These are phyloP conservation scores for Escovopsis sp. DNA, from an alignment of 2,329 filamentous ascomycete genomes.

Conservation along the genomic window DNA sequence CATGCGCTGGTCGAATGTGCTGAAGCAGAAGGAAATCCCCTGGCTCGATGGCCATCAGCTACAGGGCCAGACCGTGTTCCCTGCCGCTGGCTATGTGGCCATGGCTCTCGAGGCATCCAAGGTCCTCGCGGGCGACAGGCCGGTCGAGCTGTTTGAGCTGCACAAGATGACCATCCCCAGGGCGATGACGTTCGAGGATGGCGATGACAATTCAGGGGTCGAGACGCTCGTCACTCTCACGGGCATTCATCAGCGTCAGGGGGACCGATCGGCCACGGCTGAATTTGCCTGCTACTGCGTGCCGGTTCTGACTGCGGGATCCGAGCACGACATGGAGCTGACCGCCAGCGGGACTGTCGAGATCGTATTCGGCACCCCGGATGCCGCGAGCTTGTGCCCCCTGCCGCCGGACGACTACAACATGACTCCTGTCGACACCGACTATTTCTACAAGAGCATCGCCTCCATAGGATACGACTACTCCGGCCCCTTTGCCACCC, in stretches of 20 bases:
- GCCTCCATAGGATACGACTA: constrained; percentile 9
- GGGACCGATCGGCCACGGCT: not conserved
- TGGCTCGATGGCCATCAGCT: constrained; percentile 2
- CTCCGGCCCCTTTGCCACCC: constrained; percentile 8
- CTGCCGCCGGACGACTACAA: constrained; percentile 6
- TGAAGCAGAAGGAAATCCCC: not conserved
- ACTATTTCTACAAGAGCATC: constrained; percentile 9
- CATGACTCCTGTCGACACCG: constrained; percentile 10
- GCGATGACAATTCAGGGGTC: not conserved
- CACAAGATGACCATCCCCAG: not conserved
- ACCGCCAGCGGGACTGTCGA: constrained; percentile 5
- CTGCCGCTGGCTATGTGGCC: constrained; percentile 2
- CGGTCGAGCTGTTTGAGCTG: not conserved
- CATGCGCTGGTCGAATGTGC: not conserved
- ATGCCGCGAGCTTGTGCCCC: constrained; percentile 7
- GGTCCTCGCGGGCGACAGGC: not conserved
- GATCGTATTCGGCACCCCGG: constrained; percentile 9
- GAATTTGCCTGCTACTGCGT: not conserved
- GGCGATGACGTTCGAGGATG: not conserved
- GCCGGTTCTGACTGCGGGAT: not conserved
- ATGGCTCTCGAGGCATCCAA: constrained; percentile 1
- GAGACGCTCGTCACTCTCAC: not conserved
- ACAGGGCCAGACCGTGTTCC: constrained; percentile 1
- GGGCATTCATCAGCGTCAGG: not conserved
- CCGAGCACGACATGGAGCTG: not conserved